These are phyloP conservation scores for Haberlea rhodopensis DNA, from an alignment of 257 asterid species.

Conservation along the genomic window DNA sequence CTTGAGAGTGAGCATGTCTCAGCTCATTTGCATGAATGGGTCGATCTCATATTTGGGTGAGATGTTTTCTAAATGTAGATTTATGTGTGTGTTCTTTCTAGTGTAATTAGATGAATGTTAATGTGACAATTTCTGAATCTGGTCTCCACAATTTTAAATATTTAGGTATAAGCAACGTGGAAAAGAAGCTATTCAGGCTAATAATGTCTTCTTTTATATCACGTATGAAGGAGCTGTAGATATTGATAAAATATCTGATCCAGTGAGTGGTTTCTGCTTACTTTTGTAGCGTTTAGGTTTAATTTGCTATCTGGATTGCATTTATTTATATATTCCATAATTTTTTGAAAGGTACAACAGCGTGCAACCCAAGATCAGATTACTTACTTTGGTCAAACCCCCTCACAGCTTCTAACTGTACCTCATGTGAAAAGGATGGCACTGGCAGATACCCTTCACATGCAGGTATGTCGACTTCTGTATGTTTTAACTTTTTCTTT, in stretches of 20 bases:
- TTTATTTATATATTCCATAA: slow-evolving; percentile 23
- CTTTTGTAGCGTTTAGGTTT: slow-evolving; percentile 15
- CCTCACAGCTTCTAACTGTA: slow-evolving; percentile 82
- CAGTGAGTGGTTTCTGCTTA: slow-evolving; percentile 54
- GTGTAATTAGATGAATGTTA: background rate
- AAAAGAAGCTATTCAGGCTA: slow-evolving; percentile 89
- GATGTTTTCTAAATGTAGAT: slow-evolving; percentile 17
- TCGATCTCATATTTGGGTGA: slow-evolving; percentile 96
- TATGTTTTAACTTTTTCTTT: slow-evolving; percentile 9
- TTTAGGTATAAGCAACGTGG: slow-evolving; percentile 97
- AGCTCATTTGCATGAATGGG: slow-evolving; percentile 89
- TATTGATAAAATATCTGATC: slow-evolving; percentile 87
- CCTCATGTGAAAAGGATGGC: slow-evolving; percentile 93
- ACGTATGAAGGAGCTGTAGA: slow-evolving; percentile 98
- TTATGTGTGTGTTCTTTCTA: too few relatives aligned
- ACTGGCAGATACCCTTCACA: slow-evolving; percentile 83
- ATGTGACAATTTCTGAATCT: slow-evolving; percentile 17
- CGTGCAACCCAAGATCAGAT: slow-evolving; percentile 97
- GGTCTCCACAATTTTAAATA: slow-evolving; percentile 24
- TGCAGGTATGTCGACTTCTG: slow-evolving; percentile 63
- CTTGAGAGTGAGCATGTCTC: slow-evolving; percentile 98
- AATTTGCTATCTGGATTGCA: slow-evolving; percentile 16
- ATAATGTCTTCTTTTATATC: slow-evolving; percentile 91
- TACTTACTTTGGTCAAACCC: slow-evolving; percentile 98
- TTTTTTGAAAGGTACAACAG: slow-evolving; percentile 71